Evolutionary conservation across 306 rosid genomes (phyloP).

Genomic region (Astragalus membranaceus): DNA sequence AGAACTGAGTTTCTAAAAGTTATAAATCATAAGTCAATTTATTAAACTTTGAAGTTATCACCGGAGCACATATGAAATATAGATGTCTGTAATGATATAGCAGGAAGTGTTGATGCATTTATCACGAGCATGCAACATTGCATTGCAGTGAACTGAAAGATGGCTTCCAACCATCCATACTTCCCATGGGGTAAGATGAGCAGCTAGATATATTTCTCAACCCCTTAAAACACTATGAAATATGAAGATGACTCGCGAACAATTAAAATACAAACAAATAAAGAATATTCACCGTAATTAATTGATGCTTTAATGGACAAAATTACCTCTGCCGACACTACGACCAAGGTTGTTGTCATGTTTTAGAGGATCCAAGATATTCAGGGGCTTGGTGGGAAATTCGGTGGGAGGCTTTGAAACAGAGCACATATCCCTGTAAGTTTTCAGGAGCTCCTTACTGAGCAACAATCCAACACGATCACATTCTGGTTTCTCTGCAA

Average conservation of each 20-base stretch:
- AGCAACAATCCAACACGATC: conserved; percentile 35
- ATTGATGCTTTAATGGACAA: conserved; percentile 9
- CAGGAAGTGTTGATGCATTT: background rate
- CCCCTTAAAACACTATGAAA: background rate
- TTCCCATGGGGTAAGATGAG: background rate
- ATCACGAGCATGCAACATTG: background rate
- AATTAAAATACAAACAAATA: background rate
- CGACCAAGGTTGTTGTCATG: conserved; percentile 63
- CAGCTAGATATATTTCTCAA: no score
- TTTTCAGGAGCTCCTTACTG: conserved; percentile 41
- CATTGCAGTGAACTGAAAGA: background rate
- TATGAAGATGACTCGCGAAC: background rate
- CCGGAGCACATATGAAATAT: no score
- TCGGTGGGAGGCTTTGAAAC: conserved; percentile 24
- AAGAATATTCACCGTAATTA: background rate
- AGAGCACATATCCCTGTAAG: conserved; percentile 42
- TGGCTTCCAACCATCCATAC: background rate
- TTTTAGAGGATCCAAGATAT: conserved; percentile 66
- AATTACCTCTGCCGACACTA: conserved; percentile 50
- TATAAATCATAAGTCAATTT: no score
- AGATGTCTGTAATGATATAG: background rate
- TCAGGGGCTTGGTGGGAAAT: conserved; percentile 46
- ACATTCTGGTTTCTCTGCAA: conserved; percentile 34
- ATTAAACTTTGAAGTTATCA: no score
- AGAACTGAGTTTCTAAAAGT: no score